A percentile compares a stretch with the other conserved stretches of the same genome.
Evolutionary conservation across 83 land plant genomes (phyloP).

Genomic region (Diphasiastrum complanatum): DNA sequence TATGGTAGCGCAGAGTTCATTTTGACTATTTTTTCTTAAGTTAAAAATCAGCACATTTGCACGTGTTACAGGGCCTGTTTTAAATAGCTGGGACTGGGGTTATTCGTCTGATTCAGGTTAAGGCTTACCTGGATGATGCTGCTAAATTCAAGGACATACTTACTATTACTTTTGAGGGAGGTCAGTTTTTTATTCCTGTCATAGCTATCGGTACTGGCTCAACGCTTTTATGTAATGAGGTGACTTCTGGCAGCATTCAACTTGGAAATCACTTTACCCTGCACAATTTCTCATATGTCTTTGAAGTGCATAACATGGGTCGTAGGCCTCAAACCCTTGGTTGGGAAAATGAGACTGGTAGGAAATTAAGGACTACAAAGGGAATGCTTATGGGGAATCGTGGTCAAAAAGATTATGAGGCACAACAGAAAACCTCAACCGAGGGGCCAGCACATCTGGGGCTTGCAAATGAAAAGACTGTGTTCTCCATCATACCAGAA

Average conservation of each 20-base stretch:
- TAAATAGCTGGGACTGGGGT: not conserved
- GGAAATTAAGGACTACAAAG: not conserved
- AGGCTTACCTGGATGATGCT: conserved; percentile 28
- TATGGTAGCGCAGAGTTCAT: conserved; percentile 11
- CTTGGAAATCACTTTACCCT: conserved; percentile 32
- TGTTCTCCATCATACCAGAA: conserved; percentile 22
- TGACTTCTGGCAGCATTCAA: conserved; percentile 22
- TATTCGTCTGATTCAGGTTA: conserved; percentile 14
- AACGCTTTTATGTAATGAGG: conserved; percentile 21
- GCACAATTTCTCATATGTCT: conserved; percentile 10
- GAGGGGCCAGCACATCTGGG: not conserved
- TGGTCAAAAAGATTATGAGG: not conserved
- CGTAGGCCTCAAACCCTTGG: conserved; percentile 14
- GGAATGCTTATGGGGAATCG: not conserved
- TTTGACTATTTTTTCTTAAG: not conserved
- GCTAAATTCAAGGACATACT: conserved; percentile 25
- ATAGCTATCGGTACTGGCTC: conserved; percentile 32
- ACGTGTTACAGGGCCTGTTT: no score
- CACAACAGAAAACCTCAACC: not conserved
- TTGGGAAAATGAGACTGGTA: conserved; percentile 15
- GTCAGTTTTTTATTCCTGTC: conserved; percentile 20
- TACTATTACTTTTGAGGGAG: conserved; percentile 24
- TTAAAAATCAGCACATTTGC: no score
- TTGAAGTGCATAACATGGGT: conserved; percentile 22
- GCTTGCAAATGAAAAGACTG: not conserved